These are phyloP conservation scores for Euphorbia pulcherrima DNA, from an alignment of 345 rosid species.

Conservation along the genomic window DNA sequence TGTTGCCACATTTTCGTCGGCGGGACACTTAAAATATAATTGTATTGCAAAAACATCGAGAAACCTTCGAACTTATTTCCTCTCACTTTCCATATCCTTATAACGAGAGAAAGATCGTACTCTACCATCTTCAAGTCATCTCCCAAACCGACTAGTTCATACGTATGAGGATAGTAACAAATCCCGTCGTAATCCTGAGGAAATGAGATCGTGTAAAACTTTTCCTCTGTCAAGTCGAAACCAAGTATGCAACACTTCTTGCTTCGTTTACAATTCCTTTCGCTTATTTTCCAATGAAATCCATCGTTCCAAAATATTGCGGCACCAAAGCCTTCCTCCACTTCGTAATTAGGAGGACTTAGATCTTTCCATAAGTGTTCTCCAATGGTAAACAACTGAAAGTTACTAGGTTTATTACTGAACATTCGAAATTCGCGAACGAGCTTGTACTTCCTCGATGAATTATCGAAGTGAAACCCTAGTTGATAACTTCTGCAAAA, in stretches of 20 bases:
- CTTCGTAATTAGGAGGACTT: not conserved
- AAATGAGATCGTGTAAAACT: not conserved
- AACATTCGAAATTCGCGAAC: not conserved
- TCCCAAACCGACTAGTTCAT: not conserved
- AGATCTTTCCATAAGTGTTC: not conserved
- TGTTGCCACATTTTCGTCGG: not conserved
- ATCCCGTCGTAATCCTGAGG: not conserved
- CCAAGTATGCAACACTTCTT: not conserved
- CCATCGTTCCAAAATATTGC: not conserved
- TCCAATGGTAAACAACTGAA: not conserved
- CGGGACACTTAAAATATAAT: not conserved
- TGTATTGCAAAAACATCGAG: not conserved
- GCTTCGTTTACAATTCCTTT: not conserved
- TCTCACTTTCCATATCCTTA: not conserved
- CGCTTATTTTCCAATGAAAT: conserved; percentile 7
- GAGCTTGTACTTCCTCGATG: not conserved
- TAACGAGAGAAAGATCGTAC: not conserved
- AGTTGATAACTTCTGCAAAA: not conserved
- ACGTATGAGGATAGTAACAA: not conserved
- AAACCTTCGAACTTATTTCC: not conserved
- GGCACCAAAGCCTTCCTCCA: not conserved
- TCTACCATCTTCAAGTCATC: not conserved
- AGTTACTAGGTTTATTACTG: not conserved
- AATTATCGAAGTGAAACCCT: not conserved
- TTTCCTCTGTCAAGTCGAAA: not conserved